Percentiles rank a stretch among this genome's conserved stretches.
Conservation (phyloP, 2,329 filamentous ascomycete genomes). For the Pseudofabraea citricarpa region DNA sequence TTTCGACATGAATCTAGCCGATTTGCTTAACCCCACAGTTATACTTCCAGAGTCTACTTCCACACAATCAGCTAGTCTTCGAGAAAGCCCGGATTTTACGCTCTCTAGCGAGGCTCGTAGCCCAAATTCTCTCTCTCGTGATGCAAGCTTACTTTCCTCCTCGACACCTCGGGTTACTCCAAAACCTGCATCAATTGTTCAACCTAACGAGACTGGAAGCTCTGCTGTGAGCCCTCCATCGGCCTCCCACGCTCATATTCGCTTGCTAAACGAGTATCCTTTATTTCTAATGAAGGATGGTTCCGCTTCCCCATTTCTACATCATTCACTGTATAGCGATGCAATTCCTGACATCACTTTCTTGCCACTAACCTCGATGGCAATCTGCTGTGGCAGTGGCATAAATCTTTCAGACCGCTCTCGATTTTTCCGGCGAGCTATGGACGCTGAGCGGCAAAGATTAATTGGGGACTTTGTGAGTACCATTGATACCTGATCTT, state of each 20-base stretch:
- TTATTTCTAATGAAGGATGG: constrained; percentile 11
- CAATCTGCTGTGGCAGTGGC: constrained; percentile 17
- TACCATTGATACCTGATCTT: not conserved
- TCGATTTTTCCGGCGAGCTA: constrained; percentile 14
- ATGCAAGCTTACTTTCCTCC: not conserved
- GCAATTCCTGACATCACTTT: constrained; percentile 16
- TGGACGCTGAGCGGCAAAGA: constrained; percentile 16
- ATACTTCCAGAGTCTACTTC: constrained; percentile 2
- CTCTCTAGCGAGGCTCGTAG: not conserved
- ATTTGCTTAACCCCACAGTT: constrained; percentile 1
- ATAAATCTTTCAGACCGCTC: constrained; percentile 9
- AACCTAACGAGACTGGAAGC: constrained; percentile 1
- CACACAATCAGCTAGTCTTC: constrained; percentile 3
- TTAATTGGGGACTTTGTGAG: constrained; percentile 11
- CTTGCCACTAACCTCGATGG: constrained; percentile 17
- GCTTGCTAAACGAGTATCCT: constrained; percentile 15
- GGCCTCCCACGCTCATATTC: constrained; percentile 1
- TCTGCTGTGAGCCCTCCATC: not conserved
- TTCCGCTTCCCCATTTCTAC: constrained; percentile 15
- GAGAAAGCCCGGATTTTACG: not conserved
- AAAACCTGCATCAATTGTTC: not conserved
- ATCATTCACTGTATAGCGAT: constrained; percentile 14
- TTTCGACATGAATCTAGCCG: constrained; percentile 6
- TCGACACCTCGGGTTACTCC: not conserved
- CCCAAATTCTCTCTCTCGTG: not conserved